Percentiles rank a stretch among this genome's conserved stretches.
Conservation (phyloP, 805 yeast species). For the Cyberlindnera maritima region DNA sequence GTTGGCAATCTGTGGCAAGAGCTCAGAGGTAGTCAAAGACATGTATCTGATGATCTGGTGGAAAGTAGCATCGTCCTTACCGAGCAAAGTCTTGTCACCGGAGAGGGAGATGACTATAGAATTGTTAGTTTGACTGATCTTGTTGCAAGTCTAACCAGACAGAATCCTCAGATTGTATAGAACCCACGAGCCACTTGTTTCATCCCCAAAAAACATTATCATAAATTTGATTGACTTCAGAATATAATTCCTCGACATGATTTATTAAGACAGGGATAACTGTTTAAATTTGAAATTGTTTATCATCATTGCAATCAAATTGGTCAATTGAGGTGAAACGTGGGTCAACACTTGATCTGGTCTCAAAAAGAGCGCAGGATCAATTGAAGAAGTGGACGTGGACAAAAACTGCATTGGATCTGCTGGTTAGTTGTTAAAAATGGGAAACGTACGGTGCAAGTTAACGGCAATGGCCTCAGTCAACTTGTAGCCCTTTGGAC, state of each 20-base stretch:
- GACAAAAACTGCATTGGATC: not conserved
- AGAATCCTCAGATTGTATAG: not conserved
- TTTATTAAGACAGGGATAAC: conserved; percentile 86
- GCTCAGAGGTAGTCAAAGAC: conserved; percentile 71
- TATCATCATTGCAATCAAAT: conserved; percentile 51
- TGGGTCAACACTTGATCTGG: not conserved
- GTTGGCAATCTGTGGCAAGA: conserved; percentile 43
- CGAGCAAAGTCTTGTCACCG: conserved; percentile 48
- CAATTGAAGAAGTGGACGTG: not conserved
- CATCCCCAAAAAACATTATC: not conserved
- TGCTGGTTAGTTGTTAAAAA: not conserved
- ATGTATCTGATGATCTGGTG: conserved; percentile 68
- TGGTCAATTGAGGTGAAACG: not conserved
- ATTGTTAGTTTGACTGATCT: not conserved
- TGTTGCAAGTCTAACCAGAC: not conserved
- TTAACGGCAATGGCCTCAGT: conserved; percentile 66
- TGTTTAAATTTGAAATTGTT: conserved; percentile 47
- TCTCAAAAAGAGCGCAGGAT: not conserved
- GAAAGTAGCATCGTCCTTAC: conserved; percentile 61
- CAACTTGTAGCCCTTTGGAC: conserved; percentile 70
- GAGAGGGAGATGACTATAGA: conserved; percentile 32
- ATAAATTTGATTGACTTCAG: conserved; percentile 38
- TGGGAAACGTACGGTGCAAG: conserved; percentile 50
- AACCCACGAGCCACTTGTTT: not conserved
- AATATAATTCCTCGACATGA: conserved; percentile 61